Evolutionary conservation across 768 basidiomycete species (phyloP).

Genomic region (Tylopilus plumbeoviolaceoides): DNA sequence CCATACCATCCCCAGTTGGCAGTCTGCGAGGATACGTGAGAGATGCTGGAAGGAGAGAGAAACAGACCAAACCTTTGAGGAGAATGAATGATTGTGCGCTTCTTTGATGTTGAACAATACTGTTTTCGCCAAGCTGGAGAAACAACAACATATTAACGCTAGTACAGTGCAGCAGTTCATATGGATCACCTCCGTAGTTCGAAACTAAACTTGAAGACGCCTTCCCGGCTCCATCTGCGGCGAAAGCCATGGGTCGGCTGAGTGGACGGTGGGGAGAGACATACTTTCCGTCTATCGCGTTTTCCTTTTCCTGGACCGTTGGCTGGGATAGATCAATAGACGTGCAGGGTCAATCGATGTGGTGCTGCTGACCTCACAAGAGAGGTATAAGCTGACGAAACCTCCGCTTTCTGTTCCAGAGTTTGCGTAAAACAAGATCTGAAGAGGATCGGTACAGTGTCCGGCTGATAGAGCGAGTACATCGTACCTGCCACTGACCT

Average conservation of each 20-base stretch:
- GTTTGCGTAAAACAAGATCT: conserved; percentile 85
- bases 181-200: conserved; percentile 63
- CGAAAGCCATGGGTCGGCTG: not conserved
- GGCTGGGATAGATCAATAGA: conserved; percentile 45
- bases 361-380: conserved; percentile 63
- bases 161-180: not conserved
- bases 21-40: conserved; percentile 41
- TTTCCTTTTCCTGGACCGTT: conserved; percentile 70
- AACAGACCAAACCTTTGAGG: conserved; percentile 48
- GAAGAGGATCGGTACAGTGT: not conserved
- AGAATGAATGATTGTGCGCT: conserved; percentile 79
- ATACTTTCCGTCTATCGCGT: conserved; percentile 56
- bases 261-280: conserved; percentile 3
- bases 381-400: conserved; percentile 74
- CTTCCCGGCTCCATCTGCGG: conserved; percentile 76
- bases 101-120: conserved; percentile 65
- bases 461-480: not conserved
- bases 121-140: conserved; percentile 41
- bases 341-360: not conserved
- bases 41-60: not conserved
- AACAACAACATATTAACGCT: not conserved
- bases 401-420: conserved; percentile 60
- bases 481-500: conserved; percentile 66
- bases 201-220: conserved; percentile 82
- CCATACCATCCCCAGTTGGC: conserved; percentile 85